Conservation (phyloP, 805 yeast species). For the Kodamaea nitidulidarum region DNA sequence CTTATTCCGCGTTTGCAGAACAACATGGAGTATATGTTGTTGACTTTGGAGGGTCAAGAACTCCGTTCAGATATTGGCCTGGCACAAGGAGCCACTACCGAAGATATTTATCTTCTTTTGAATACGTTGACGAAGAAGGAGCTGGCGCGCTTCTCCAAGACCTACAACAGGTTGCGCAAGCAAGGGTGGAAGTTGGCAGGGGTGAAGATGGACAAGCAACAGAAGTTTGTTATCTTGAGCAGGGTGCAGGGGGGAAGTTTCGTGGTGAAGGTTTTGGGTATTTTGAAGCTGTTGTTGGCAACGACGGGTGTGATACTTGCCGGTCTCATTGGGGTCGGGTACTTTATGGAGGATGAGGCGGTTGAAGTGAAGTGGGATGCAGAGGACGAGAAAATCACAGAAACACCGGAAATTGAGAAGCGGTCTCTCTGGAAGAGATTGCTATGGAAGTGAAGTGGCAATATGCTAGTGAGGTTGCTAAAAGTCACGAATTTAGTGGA, state of each 20-base stretch:
- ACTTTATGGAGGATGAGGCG: constrained; percentile 13
- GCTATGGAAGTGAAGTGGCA: constrained; percentile 8
- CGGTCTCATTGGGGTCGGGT: constrained; percentile 6
- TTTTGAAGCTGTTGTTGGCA: constrained; percentile 22
- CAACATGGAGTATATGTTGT: constrained; percentile 29
- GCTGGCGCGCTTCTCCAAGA: constrained; percentile 29
- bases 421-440: constrained; percentile 10
- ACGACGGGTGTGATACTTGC: constrained; percentile 23
- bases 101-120: constrained; percentile 42
- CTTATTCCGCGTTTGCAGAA: constrained; percentile 10
- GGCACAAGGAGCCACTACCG: constrained; percentile 33
- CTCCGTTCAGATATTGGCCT: constrained; percentile 35
- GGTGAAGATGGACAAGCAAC: constrained; percentile 28
- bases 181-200: constrained; percentile 55
- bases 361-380: constrained; percentile 2
- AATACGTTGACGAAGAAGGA: constrained; percentile 32
- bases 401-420: constrained; percentile 3
- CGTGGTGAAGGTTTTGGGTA: constrained; percentile 6
- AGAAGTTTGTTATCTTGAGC: constrained; percentile 11
- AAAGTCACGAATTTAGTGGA: too few species aligned
- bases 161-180: constrained; percentile 40
- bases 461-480: too few species aligned
- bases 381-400: constrained; percentile 1
- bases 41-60: constrained; percentile 33
- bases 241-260: constrained; percentile 4